phyloP scores from a whole-genome alignment of 176 grass and related monocot genomes.

The Areca catechu region DNA sequence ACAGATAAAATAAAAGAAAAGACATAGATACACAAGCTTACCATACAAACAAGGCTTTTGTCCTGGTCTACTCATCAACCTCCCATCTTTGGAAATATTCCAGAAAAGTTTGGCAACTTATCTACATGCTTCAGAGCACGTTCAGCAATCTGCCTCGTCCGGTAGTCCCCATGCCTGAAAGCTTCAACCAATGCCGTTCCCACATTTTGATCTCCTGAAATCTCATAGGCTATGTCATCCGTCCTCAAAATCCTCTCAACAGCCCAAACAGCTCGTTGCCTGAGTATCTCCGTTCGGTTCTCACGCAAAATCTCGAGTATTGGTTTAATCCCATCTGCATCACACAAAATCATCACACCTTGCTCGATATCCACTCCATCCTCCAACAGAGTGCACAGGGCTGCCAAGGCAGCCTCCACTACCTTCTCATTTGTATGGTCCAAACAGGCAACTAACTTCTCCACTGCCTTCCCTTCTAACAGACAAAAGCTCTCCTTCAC shows the following conservation, averaged over 20 bases:
- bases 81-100: conserved; percentile 31
- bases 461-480: conserved; percentile 60
- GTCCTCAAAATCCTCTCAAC: conserved; percentile 70
- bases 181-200: conserved; percentile 54
- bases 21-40: too few relatives aligned
- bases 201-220: conserved; percentile 35
- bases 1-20: too few relatives aligned
- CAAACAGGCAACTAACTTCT: conserved; percentile 54
- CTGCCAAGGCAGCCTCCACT: conserved; percentile 44
- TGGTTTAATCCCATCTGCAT: conserved; percentile 29
- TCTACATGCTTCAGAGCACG: conserved; percentile 56
- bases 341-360: conserved; percentile 35
- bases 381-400: conserved; percentile 61
- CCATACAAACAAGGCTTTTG: too few relatives aligned
- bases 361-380: conserved; percentile 42
- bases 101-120: conserved; percentile 52
- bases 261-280: conserved; percentile 54
- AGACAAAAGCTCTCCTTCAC: conserved; percentile 57
- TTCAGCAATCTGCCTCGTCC: conserved; percentile 50
- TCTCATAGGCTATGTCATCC: conserved; percentile 45
- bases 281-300: conserved; percentile 40
- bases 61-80: neutral
- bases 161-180: conserved; percentile 49
- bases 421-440: conserved; percentile 56
- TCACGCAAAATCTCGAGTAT: conserved; percentile 55